A percentile compares a stretch with the other conserved stretches of the same genome.
Conservation (phyloP, 1,284 basidiomycete genomes). For the Coniferiporia weirii region DNA sequence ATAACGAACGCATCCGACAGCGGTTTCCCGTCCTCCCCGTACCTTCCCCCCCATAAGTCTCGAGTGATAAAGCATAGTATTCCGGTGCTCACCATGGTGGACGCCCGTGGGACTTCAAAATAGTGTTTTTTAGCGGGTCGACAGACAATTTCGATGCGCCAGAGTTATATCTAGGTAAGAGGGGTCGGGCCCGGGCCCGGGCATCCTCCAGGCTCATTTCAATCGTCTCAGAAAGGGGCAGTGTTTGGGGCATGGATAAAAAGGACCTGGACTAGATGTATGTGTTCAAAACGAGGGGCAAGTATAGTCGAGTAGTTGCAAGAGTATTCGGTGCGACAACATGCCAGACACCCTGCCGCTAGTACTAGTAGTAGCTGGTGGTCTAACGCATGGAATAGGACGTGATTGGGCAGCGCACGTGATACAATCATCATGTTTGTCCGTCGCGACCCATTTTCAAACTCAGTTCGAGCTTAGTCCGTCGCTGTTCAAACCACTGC, state of each 20-base stretch:
- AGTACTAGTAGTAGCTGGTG: no score
- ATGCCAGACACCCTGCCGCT: no score
- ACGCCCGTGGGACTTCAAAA: conserved; percentile 79
- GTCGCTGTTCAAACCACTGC: no score
- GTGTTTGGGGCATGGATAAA: neutral
- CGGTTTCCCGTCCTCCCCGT: conserved; percentile 65
- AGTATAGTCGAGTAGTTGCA: no score
- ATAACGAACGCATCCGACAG: conserved; percentile 83
- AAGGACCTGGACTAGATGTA: no score
- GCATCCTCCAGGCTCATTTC: conserved; percentile 1
- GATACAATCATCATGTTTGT: no score
- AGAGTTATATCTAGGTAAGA: neutral
- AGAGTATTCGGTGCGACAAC: no score
- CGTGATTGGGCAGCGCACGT: no score
- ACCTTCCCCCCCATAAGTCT: conserved; percentile 42
- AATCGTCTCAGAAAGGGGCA: neutral
- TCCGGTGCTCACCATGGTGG: conserved; percentile 61
- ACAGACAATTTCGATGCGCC: neutral
- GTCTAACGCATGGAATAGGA: no score
- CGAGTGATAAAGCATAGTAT: conserved; percentile 2
- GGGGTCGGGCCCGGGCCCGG: neutral
- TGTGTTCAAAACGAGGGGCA: no score
- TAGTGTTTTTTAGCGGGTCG: conserved; percentile 58
- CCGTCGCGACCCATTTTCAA: no score
- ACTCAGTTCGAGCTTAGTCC: no score